These are phyloP conservation scores for Deakozyma indianensis DNA, from an alignment of 805 yeast genomes.

Conservation along the genomic window DNA sequence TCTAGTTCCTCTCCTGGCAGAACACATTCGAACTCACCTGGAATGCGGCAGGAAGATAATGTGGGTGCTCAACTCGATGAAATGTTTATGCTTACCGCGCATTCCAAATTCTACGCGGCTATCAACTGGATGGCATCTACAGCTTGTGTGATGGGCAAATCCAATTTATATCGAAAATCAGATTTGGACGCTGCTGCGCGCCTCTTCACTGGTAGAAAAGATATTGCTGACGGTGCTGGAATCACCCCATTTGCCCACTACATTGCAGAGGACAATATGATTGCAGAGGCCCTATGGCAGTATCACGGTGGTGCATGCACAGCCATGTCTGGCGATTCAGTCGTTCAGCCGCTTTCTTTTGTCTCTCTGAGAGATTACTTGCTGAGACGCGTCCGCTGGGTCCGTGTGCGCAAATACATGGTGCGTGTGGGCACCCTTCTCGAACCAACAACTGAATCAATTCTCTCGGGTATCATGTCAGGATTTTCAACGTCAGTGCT, in stretches of 20 bases:
- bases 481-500: conserved; percentile 40
- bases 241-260: conserved; percentile 60
- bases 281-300: conserved; percentile 74
- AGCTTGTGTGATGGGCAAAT: conserved; percentile 86
- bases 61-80: conserved; percentile 65
- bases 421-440: conserved; percentile 69
- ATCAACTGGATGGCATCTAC: conserved; percentile 63
- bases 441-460: conserved; percentile 76
- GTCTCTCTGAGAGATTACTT: conserved; percentile 40
- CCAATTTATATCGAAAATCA: conserved; percentile 59
- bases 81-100: conserved; percentile 72
- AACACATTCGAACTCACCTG: conserved; percentile 72
- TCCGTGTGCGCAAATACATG: conserved; percentile 77
- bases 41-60: conserved; percentile 45
- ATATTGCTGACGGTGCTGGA: conserved; percentile 23
- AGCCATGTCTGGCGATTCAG: conserved; percentile 66
- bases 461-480: conserved; percentile 56
- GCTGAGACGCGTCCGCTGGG: conserved; percentile 65
- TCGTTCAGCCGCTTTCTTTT: conserved; percentile 50
- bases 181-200: conserved; percentile 31
- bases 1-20: conserved; percentile 8
- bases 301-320: conserved; percentile 50
- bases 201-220: conserved; percentile 4
- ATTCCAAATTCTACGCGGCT: conserved; percentile 70
- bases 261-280: conserved; percentile 90